These are phyloP conservation scores for Pichia paraexigua DNA, from an alignment of 805 yeast genomes.

Conservation along the genomic window DNA sequence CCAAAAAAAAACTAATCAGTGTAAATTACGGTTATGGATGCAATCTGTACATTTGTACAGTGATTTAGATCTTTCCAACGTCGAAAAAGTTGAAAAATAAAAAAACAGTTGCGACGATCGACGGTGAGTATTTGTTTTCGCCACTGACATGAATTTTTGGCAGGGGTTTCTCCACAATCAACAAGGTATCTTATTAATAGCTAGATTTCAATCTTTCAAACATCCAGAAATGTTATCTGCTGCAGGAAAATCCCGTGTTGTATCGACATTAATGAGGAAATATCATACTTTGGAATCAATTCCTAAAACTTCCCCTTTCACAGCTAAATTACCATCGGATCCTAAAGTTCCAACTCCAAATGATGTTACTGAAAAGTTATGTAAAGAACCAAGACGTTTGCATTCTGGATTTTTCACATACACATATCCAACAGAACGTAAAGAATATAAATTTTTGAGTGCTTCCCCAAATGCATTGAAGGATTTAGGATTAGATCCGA, in stretches of 20 bases:
- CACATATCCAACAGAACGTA: constrained; percentile 57
- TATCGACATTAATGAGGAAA: neutral
- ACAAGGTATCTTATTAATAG: no score
- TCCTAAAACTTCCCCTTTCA: constrained; percentile 26
- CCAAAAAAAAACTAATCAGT: neutral
- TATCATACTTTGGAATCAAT: constrained; percentile 10
- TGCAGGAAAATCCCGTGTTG: neutral
- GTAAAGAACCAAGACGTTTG: constrained; percentile 34
- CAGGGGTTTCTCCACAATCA: neutral
- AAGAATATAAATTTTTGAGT: constrained; percentile 44
- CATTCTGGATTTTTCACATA: constrained; percentile 64
- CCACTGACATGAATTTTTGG: neutral
- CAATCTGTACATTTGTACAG: no score
- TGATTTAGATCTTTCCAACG: neutral
- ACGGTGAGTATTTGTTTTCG: neutral
- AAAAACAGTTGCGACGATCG: neutral
- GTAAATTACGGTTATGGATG: neutral
- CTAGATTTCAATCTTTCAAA: neutral
- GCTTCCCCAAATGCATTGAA: constrained; percentile 52
- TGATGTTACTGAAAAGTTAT: constrained; percentile 13
- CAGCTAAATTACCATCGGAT: constrained; percentile 23
- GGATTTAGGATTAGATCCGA: constrained; percentile 53
- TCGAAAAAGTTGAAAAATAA: neutral
- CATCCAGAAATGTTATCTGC: neutral
- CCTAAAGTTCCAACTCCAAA: constrained; percentile 20